These are phyloP conservation scores for Fusarium temperatum DNA, from an alignment of 2,329 filamentous ascomycete genomes.

Conservation along the genomic window DNA sequence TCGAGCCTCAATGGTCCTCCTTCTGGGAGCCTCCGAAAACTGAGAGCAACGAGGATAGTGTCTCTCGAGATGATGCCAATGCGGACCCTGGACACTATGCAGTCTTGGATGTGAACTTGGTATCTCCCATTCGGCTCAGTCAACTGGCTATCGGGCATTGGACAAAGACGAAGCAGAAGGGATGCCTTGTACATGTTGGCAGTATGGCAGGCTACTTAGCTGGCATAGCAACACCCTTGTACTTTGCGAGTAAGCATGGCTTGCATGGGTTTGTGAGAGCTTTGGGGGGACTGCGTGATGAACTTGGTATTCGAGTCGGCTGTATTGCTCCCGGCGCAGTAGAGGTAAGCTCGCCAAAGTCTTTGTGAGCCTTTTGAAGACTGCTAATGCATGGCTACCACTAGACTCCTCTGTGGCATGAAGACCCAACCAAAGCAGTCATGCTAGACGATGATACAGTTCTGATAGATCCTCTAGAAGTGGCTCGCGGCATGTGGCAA, in stretches of 20 bases:
- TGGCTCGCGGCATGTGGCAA: constrained; percentile 46
- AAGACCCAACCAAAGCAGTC: constrained; percentile 44
- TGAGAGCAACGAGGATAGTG: constrained; percentile 40
- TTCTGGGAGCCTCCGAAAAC: constrained; percentile 50
- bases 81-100: constrained; percentile 47
- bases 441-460: constrained; percentile 40
- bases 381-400: not conserved
- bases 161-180: constrained; percentile 43
- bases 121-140: constrained; percentile 49
- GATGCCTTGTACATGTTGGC: constrained; percentile 46
- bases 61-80: constrained; percentile 42
- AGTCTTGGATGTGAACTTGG: constrained; percentile 50
- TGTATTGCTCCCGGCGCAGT: constrained; percentile 49
- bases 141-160: constrained; percentile 52
- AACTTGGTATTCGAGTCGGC: constrained; percentile 32
- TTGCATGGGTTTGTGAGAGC: constrained; percentile 49
- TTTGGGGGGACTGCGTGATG: constrained; percentile 43
- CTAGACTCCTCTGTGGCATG: constrained; percentile 47
- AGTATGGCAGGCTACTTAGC: constrained; percentile 48
- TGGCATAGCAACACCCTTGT: constrained; percentile 47
- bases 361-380: not conserved
- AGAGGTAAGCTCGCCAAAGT: constrained; percentile 32
- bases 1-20: constrained; percentile 48
- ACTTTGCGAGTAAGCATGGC: constrained; percentile 50
- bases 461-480: constrained; percentile 45